These are phyloP conservation scores for Cavenderia fasciculata DNA, from an alignment of 78 protist species.

Conservation along the genomic window DNA sequence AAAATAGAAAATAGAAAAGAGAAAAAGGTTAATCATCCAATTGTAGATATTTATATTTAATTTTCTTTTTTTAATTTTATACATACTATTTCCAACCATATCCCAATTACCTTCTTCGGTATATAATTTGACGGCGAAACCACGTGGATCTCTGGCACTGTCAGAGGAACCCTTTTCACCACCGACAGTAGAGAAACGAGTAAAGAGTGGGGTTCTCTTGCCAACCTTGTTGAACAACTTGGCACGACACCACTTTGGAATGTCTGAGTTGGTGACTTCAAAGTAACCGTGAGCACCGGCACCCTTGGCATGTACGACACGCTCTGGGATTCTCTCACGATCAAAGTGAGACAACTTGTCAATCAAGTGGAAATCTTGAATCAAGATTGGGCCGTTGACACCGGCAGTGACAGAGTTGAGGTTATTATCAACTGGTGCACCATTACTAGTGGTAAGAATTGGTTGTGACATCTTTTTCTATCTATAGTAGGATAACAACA, in stretches of 20 bases:
- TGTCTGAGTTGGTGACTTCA: slow-evolving; percentile 62
- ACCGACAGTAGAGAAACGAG: slow-evolving; percentile 92
- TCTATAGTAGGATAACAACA: no score
- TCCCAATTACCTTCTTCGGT: slow-evolving; percentile 93
- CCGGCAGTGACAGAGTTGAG: slow-evolving; percentile 83
- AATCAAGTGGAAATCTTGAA: slow-evolving; percentile 82
- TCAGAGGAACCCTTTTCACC: slow-evolving; percentile 90
- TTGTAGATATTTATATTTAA: no score
- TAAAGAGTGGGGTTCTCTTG: slow-evolving; percentile 80
- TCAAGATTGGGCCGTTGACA: slow-evolving; percentile 81
- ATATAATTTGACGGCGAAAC: slow-evolving; percentile 92
- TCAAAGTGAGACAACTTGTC: slow-evolving; percentile 84
- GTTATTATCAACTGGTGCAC: slow-evolving; percentile 76
- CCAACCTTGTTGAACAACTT: slow-evolving; percentile 68
- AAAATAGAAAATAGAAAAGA: not conserved
- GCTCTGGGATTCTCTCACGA: slow-evolving; percentile 88
- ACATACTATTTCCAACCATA: slow-evolving; percentile 83
- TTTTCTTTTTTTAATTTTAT: no score
- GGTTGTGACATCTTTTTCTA: slow-evolving; percentile 18
- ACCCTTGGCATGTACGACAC: slow-evolving; percentile 90
- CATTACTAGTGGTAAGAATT: slow-evolving; percentile 57
- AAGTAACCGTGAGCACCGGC: slow-evolving; percentile 90
- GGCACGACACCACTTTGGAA: slow-evolving; percentile 74
- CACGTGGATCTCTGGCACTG: slow-evolving; percentile 89
- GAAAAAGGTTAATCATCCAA: not conserved